Evolutionary conservation across 176 grass and related monocot genomes (phyloP).

Genomic region (Canna indica): DNA sequence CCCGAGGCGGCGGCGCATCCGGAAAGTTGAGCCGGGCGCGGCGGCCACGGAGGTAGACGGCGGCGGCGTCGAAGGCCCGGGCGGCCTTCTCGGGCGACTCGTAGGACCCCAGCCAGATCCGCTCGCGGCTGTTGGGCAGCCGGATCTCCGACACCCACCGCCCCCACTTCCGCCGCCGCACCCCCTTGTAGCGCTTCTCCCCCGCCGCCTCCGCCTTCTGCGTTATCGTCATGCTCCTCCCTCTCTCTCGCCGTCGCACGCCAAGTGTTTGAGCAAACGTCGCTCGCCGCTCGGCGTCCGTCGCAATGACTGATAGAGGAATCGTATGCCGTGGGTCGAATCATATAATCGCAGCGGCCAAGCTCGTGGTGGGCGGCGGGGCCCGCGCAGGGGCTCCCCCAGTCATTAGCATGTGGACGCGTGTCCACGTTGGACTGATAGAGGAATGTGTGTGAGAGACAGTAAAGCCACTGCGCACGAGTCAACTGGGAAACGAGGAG

Average conservation of each 20-base stretch:
- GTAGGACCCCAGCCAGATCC: slow-evolving; percentile 15
- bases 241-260: too few relatives aligned
- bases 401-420: too few relatives aligned
- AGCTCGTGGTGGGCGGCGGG: too few relatives aligned
- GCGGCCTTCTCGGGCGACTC: slow-evolving; percentile 8
- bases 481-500: neutral
- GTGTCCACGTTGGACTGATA: neutral
- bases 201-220: neutral
- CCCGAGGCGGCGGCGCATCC: neutral
- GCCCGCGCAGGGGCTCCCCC: too few relatives aligned
- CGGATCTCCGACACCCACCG: slow-evolving; percentile 18
- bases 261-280: too few relatives aligned
- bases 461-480: neutral
- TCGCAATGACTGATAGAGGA: too few relatives aligned
- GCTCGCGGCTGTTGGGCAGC: slow-evolving; percentile 6
- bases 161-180: slow-evolving; percentile 5
- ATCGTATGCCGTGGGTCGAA: too few relatives aligned
- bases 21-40: slow-evolving; percentile 12
- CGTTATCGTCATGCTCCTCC: too few relatives aligned
- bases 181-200: neutral
- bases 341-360: neutral
- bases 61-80: slow-evolving; percentile 9
- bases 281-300: too few relatives aligned
- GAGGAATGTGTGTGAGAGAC: neutral
- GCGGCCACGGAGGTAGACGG: slow-evolving; percentile 8